Base-by-base conservation (phyloP, 345 rosid species). In the Brassica carinata region DNA sequence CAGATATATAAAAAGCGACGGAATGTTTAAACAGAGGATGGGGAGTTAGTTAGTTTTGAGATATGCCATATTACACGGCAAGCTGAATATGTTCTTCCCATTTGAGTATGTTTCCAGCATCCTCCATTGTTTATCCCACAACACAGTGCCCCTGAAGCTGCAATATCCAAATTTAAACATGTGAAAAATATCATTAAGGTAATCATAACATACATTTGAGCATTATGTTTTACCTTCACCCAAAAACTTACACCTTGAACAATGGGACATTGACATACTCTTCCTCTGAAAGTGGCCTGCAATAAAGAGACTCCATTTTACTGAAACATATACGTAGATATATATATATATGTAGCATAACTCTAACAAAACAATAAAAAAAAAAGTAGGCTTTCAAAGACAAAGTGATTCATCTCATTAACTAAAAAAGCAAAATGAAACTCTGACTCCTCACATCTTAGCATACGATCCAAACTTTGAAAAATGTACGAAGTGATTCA, bases 221-320 rank as follows among this genome's bases (percentile, higher is more conserved):
- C 7, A n/a, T 62, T 29, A 19, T 40, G 6, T 38, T 1, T 40
- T 83, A 93, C 99, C 98, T 93, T 86, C 86, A 7, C 99, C 98
- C 3, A 75, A 53, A 83, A 95, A 90, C 85, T 87, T 87, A 91
- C 92, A 64, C 99, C 98, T 59, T 85, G 92, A 64, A 90, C 96
- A 15, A 86, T 83, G 8, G 99, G 99, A 76, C 99, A 95, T 71
- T 93, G 90, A 68, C 99, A 95, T 48, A 93, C 94, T 80, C 99
- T 88, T 81, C 99, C 99, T 43, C 98, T 89, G 67, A 93, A 95
- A 65, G 99, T 95, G 82, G 93, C 98, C 99, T 95, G 70, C 4
- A 86, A 69, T 4, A 4, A 59, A 2, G n/a, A 51, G n/a, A n/a
- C 36, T 63, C 26, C 3, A 71, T 19, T 17, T 45, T 30, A 9